phyloP scores from a whole-genome alignment of 2,329 filamentous ascomycete species.

The Ambrosiella xylebori region DNA sequence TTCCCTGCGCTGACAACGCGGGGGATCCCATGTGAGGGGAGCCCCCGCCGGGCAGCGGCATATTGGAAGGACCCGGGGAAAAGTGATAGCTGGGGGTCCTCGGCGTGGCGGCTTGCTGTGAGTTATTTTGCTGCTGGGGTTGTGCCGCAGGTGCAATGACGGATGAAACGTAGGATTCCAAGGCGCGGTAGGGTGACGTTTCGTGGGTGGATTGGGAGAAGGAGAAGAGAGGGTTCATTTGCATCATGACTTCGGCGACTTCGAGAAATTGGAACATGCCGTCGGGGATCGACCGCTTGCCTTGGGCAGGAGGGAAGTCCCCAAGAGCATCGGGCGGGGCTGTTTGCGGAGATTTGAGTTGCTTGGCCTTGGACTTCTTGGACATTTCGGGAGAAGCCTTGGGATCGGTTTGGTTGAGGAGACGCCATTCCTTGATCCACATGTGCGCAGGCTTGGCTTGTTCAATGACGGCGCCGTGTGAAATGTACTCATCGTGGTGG shows the following conservation, averaged over 20 bases:
- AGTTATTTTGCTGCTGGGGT: not conserved
- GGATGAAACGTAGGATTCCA: slow-evolving; percentile 41
- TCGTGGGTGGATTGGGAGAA: slow-evolving; percentile 38
- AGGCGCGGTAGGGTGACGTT: slow-evolving; percentile 38
- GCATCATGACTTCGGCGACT: slow-evolving; percentile 49
- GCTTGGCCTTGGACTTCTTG: slow-evolving; percentile 42
- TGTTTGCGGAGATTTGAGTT: slow-evolving; percentile 40
- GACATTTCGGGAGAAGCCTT: slow-evolving; percentile 49
- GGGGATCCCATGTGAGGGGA: slow-evolving; percentile 45
- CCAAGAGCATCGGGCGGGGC: slow-evolving; percentile 40
- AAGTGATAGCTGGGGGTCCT: slow-evolving; percentile 36
- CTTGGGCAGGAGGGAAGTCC: slow-evolving; percentile 39
- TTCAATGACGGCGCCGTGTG: slow-evolving; percentile 46
- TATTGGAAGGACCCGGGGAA: slow-evolving; percentile 42
- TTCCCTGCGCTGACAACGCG: slow-evolving; percentile 42
- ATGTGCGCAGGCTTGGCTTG: slow-evolving; percentile 43
- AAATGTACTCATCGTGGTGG: slow-evolving; percentile 68
- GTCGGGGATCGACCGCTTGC: slow-evolving; percentile 39
- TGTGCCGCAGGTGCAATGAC: slow-evolving; percentile 14
- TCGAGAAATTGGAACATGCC: slow-evolving; percentile 48
- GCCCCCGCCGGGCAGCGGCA: slow-evolving; percentile 32
- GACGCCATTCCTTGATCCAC: slow-evolving; percentile 50
- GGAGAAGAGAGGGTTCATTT: slow-evolving; percentile 46
- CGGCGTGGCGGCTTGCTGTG: not conserved
- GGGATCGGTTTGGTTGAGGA: slow-evolving; percentile 31